Conservation (phyloP, 2,329 filamentous ascomycete genomes). For the Talaromyces sp. region DNA sequence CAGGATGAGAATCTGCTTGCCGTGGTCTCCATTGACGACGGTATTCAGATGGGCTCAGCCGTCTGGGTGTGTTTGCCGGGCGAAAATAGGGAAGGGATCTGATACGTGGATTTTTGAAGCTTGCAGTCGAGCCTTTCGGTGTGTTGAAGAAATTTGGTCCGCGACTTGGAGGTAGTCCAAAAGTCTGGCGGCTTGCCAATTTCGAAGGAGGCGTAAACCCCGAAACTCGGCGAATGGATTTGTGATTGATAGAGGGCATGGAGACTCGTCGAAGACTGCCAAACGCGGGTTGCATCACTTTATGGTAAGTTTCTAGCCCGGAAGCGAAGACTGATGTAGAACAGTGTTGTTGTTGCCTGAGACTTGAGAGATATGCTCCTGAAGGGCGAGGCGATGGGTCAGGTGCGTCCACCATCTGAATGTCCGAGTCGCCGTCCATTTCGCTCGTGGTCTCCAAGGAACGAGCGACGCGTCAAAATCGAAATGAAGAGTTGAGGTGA, state of each 20-base stretch:
- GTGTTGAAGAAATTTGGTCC: conserved; percentile 1
- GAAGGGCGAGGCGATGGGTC: neutral
- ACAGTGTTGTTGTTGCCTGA: neutral
- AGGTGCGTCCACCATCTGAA: neutral
- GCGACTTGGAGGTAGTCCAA: neutral
- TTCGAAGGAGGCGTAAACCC: neutral
- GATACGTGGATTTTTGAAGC: neutral
- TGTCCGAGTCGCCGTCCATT: conserved; percentile 2
- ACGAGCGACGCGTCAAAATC: neutral
- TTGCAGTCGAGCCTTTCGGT: neutral
- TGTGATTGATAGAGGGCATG: neutral
- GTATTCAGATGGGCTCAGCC: neutral
- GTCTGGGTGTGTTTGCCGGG: neutral
- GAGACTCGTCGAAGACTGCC: neutral
- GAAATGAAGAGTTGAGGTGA: neutral
- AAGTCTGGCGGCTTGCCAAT: neutral
- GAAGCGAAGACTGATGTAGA: neutral
- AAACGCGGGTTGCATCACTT: neutral
- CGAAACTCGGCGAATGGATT: neutral
- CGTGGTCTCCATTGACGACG: neutral
- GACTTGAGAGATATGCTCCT: neutral
- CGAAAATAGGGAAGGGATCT: neutral
- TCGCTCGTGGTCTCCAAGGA: conserved; percentile 2
- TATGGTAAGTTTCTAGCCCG: neutral
- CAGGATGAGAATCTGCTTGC: neutral